Evolutionary conservation across 2,329 filamentous ascomycete genomes (phyloP).

Genomic region (Parasarocladium wereldwijsianum): DNA sequence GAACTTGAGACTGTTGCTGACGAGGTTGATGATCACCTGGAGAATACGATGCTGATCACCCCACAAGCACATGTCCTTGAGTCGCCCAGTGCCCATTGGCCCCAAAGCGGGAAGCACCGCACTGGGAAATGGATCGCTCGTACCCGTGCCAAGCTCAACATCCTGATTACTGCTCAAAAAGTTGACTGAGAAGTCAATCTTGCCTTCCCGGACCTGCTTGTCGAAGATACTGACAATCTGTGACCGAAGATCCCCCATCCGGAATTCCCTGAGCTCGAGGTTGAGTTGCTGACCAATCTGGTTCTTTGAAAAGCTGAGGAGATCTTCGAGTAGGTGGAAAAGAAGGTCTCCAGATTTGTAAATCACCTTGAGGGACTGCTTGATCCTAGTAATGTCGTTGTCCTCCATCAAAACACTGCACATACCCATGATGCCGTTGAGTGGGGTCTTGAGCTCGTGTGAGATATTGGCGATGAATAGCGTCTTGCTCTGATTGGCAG

Average conservation of each 20-base stretch:
- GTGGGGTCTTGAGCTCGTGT: conserved; percentile 76
- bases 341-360: conserved; percentile 64
- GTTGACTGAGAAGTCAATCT: conserved; percentile 57
- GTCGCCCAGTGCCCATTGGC: conserved; percentile 47
- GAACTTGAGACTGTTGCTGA: conserved; percentile 86
- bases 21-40: conserved; percentile 86
- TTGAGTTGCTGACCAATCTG: conserved; percentile 76
- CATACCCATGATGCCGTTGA: conserved; percentile 94
- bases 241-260: conserved; percentile 66
- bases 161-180: conserved; percentile 36
- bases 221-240: conserved; percentile 80
- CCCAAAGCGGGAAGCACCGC: conserved; percentile 44
- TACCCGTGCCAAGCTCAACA: conserved; percentile 13
- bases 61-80: conserved; percentile 80
- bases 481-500: conserved; percentile 95
- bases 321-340: conserved; percentile 73
- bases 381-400: conserved; percentile 61
- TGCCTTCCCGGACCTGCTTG: conserved; percentile 70
- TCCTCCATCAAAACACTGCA: conserved; percentile 88
- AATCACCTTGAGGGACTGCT: conserved; percentile 71
- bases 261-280: conserved; percentile 75
- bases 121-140: conserved; percentile 14
- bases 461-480: conserved; percentile 94
- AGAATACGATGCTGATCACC: conserved; percentile 86
- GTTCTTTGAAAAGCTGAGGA: conserved; percentile 89